Evolutionary conservation across 768 basidiomycete species (phyloP), one percentile per base, ranked within the genome.

Genomic region (Kwoniella botswanensis): DNA sequence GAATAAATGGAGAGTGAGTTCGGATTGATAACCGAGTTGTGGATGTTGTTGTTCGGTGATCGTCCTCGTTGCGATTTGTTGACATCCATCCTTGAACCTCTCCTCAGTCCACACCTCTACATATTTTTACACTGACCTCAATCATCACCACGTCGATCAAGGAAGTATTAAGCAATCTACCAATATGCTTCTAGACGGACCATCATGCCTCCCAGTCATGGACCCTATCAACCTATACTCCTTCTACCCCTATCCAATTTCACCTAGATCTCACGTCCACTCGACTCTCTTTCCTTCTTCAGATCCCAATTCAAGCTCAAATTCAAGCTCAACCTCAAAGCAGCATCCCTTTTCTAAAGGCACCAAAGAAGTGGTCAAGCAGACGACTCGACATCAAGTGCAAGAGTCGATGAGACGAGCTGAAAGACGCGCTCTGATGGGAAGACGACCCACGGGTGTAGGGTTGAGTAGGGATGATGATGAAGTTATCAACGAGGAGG

Each of bases 401-500:
- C 22, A 50, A 15, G n/a, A 29, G 17, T 18, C 68, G 5, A 53
- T 61, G 64, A 56, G 21, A 53, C 43, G 73, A 24, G 74, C 76
- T 2, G 68, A 71, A 50, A 41, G 59, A 29, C 50, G 79, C 15
- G 77, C 79, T 26, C 65, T 80, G 66, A 74, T 71, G 65, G 79
- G 79, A 42, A 21, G 60, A 42, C 46, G 77, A 52, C 77, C 77
- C 17, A 68, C 74, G 6, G 79, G 77, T 11, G 61, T 70, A 42
- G 74, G 60, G 0, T 13, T 76, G 61, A 70, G 70, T 12, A 65
- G 65, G 26, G 76, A 79, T 26, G 71, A 67, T 21, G 79, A 77
- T 18, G 76, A 78, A 53, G 55, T 79, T 56, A 71, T 70, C 26
- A 71, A 74, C 22, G 76, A 79, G 44, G 79, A 82, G 50, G 65